Base-by-base conservation (phyloP, 331 rosid species). In the Saraca asoca region DNA sequence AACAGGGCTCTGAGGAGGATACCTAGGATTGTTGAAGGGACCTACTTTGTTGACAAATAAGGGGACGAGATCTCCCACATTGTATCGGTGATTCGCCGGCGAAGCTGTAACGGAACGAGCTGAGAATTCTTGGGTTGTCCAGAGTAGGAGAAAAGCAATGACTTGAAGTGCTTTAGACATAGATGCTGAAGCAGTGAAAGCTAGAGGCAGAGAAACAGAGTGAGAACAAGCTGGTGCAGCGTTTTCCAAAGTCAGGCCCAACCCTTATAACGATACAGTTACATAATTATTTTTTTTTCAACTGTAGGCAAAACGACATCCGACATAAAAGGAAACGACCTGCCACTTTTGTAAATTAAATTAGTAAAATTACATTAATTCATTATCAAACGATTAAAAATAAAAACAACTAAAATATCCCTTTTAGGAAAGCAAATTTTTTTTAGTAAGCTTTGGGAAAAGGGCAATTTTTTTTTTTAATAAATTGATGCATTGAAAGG, bases 21-120 rank as follows among this genome's bases (percentile, higher is more conserved):
- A 92, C 98, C 98, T 84, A 77, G 96, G 98, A 64, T 85, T 89
- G 87, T 69, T 77, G 73, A 92, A 78, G 75, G 96, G 95, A 0
- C 98, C 98, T 0, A 89, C 62, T 79, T 87, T 89, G 83, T 92
- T 92, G 79, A 85, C 91, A 61, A 82, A 87, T 0, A 89, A 70
- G 13, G 95, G 88, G 74, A 82, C 68, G 8, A 0, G 59, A 50
- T 87, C 83, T 72, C 85, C 89, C 1, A 87, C 79, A 74, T 79
- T 64, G 91, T 82, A 92, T 46, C 78, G 80, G 64, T 78, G 95
- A 65, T 82, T 76, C 9, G 63, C 72, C 38, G 85, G 69, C 14
- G 82, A 82, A 7, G 88, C 81, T 44, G 82, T 16, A 34, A 81
- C 64, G 4, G 70, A 74, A 44, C 44, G 58, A 48, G 55, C 60